Base-by-base conservation (phyloP, 495 filamentous ascomycete genomes). In the Hyaloscypha hepaticicola region DNA sequence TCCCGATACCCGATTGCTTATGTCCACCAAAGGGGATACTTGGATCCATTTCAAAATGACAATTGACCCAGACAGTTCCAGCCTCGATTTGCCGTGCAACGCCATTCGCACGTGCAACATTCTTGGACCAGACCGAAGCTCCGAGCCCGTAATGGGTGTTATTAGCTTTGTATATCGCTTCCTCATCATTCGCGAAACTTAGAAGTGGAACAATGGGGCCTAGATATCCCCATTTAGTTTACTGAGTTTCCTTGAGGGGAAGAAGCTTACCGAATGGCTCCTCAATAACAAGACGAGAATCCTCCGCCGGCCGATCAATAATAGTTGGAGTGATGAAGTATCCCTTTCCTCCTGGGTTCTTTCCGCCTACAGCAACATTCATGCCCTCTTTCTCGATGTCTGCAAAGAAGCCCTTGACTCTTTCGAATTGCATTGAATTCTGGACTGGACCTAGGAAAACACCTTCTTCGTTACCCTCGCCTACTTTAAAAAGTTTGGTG, bases 291-390 rank as follows among this genome's bases (percentile, higher is more conserved):
- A 86, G 79, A 0, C 75, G 68, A 0, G 82, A 83, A 51, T 79
- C 67, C 45, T 82, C 78, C 1, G 81, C 79, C 7, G 84, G 83
- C 69, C 84, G 83, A 59, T 85, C 80, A 62, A 88, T 81, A 72
- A 88, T 83, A 3, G 82, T 82, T 0, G 84, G 83, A 21, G 75
- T 66, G 66, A 86, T 77, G 71, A 81, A 85, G 72, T 76, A 86
- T 21, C 70, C 70, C 19, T 52, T 45, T 6, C 16, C 7, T 24
- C 56, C 7, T n/a, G 26, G 33, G 24, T 29, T 28, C 22, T 29
- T 38, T 24, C 51, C 31, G 45, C 57, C 34, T 25, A 64, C 26
- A 52, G 55, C 34, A 8, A 67, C 41, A 14, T 71, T 74, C 34
- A 70, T 66, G n/a, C 66, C 68, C 7, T 71, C 67, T 33, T 68